Evolutionary conservation across 2,329 filamentous ascomycete species (phyloP), one percentile per base, ranked within the genome.

Genomic region (Colletotrichum sojae): DNA sequence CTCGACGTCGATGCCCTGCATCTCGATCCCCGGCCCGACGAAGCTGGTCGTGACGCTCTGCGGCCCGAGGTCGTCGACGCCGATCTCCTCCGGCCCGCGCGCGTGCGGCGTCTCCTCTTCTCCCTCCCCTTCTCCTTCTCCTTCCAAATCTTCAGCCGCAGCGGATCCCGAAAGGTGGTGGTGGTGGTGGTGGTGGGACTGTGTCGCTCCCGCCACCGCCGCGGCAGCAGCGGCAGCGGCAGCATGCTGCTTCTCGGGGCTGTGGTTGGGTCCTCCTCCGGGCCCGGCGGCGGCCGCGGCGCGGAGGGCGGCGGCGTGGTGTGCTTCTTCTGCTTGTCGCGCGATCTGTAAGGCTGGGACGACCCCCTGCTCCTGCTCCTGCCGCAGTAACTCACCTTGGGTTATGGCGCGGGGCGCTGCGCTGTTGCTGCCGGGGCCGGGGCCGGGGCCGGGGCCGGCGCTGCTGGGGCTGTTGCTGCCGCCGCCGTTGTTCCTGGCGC

Each of bases 21-120:
- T 85, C 55, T 83, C 82, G n/a, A 86, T 73, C 45, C 81, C 78
- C 40, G 75, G 77, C 63, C 83, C 78, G 22, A 81, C 76, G 66
- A 79, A 78, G 58, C 77, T 80, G 48, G 78, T 82, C 16, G 78
- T 82, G 62, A 80, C 82, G 60, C 72, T 81, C 79, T 93, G 95
- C 10, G 93, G 90, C 0, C 96, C 96, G 72, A 94, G 92, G 77
- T 99, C 96, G 73, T 93, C 90, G 68, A 94, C 90, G 5, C 95
- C 95, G 58, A 98, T 92, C 73, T 94, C 87, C 36, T 94, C 90
- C 0, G 96, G 96, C 0, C 95, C 95, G 48, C 94, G 88, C 0
- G 93, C 94, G 79, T 97, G 94, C 5, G 94, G 93, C 60, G 90
- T 85, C 68, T 93, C 91, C 88, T 86, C 6, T 88, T 36, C 31